Conservation (phyloP, 2,329 filamentous ascomycete species). For the Botrytis aclada region DNA sequence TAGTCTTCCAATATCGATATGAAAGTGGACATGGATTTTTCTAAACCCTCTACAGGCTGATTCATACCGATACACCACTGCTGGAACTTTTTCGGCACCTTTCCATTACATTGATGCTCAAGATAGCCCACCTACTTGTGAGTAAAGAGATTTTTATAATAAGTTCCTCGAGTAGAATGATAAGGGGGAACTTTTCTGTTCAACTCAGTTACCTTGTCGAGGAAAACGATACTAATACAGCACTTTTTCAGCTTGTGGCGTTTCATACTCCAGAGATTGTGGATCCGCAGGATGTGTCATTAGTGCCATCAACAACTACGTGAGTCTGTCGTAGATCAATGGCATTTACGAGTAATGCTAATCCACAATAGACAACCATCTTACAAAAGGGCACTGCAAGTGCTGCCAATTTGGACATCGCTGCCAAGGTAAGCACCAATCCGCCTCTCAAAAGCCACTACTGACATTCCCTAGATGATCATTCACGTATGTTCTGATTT, state of each 20-base stretch:
- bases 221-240: background rate
- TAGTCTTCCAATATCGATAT: background rate
- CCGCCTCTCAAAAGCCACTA: background rate
- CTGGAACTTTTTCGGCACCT: constrained; percentile 57
- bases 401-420: constrained; percentile 50
- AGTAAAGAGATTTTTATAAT: background rate
- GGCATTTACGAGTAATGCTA: background rate
- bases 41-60: constrained; percentile 45
- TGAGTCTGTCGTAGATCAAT: constrained; percentile 14
- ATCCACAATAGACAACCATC: constrained; percentile 25
- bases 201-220: background rate
- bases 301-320: constrained; percentile 39
- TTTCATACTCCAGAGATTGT: constrained; percentile 60
- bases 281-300: constrained; percentile 58
- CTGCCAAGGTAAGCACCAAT: constrained; percentile 48
- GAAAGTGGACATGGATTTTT: background rate
- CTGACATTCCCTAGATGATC: constrained; percentile 29
- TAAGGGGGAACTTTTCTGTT: background rate
- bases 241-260: constrained; percentile 44
- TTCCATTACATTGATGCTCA: constrained; percentile 70
- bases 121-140: constrained; percentile 52
- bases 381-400: constrained; percentile 38
- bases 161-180: background rate
- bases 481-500: constrained; percentile 37
- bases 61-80: constrained; percentile 57